Base-by-base conservation (phyloP, 257 asterid genomes). In the Penstemon davidsonii region DNA sequence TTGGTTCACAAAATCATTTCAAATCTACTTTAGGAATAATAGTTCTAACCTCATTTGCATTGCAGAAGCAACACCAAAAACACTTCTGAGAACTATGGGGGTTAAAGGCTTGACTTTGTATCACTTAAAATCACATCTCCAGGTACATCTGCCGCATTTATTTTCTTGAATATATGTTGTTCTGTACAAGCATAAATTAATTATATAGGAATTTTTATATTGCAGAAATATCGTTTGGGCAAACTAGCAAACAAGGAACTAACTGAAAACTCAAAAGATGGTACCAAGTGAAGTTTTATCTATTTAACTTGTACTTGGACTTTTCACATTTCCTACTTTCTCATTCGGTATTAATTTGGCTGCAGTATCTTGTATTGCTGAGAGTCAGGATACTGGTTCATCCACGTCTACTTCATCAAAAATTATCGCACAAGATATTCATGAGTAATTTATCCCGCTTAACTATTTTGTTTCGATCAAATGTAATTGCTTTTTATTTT, bases 111-210 rank as follows among this genome's bases (percentile, higher is more conserved):
- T 91, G 80, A 91, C 98, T 59, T 77, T 91, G 68, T 91, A 91
- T 78, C 98, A 91, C 76, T 82, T 91, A 82, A 91, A 91, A 89
- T 91, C 98, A 33, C 96, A 89, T 84, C 98, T 91, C 73, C 98
- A 91, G 98, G 98, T 82, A 73, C 62, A 75, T 60, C 41, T n/a
- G 6, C 47, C 55, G 15, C 42, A 36, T 15, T 33, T 12, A 5
- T 12, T 43, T 63, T 50, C 50, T 43, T 7, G 43, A 46, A 59
- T 11, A 67, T 36, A 50, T 13, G 3, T 49, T 49, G 54, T 49
- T 49, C 33, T 44, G 3, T 19, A 62, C 45, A 39, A 57, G 66
- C 66, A 51, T 61, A 52, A 12, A 53, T 25, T 49, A n/a, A 44
- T 25, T 25, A 25, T 2, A 13, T 3, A 39, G 73, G 61, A 46